Evolutionary conservation across 139 green algal genomes (phyloP).

Genomic region (Desmodesmus armatus): DNA sequence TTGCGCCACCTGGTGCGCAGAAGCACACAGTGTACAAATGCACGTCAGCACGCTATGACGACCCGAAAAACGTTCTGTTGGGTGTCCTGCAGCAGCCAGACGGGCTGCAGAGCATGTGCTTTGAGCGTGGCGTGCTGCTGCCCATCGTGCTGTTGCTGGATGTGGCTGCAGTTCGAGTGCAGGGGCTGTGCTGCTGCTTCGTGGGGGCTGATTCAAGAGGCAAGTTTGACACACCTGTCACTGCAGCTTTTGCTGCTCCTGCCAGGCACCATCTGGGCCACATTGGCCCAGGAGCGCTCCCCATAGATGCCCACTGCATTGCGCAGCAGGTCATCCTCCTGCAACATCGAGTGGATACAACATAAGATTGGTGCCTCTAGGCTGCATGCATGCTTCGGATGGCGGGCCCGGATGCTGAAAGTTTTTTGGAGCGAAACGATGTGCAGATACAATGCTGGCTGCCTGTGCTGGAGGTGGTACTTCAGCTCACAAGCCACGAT

Average conservation of each 20-base stretch:
- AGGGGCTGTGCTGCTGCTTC: no score
- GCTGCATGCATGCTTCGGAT: background rate
- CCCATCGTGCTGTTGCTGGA: no score
- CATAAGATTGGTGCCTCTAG: background rate
- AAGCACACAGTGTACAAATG: background rate
- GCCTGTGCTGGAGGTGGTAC: no score
- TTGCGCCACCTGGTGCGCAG: conserved; percentile 47
- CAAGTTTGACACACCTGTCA: conserved; percentile 20
- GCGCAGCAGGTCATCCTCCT: conserved; percentile 47
- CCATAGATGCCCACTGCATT: conserved; percentile 39
- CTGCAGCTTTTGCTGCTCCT: conserved; percentile 51
- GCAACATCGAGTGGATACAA: background rate
- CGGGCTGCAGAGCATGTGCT: no score
- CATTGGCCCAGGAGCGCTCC: conserved; percentile 41
- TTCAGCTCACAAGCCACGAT: no score
- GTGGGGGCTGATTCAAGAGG: no score
- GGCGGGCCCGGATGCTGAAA: background rate
- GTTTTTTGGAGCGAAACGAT: background rate
- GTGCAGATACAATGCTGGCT: background rate
- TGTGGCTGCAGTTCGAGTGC: no score
- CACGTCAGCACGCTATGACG: background rate
- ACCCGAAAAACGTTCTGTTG: no score
- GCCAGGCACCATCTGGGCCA: conserved; percentile 39
- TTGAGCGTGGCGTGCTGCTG: no score
- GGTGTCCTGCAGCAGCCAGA: no score